Conservation (phyloP, 2,329 filamentous ascomycete species). For the Ophiostoma tasmaniense region DNA sequence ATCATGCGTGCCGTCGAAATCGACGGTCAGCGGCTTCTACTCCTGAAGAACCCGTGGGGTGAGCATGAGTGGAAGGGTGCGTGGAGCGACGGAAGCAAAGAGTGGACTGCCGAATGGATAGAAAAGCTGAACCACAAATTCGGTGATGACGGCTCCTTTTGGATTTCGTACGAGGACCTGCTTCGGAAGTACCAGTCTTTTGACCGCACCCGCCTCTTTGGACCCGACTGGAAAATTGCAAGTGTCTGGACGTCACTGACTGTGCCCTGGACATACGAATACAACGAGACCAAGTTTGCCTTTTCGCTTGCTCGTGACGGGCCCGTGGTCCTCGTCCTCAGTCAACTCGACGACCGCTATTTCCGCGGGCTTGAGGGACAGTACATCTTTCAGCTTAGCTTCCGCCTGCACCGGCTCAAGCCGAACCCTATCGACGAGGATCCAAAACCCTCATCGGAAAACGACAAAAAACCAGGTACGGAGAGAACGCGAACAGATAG, state of each 20-base stretch:
- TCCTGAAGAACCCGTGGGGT: slow-evolving; percentile 50
- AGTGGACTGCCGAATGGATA: slow-evolving; percentile 52
- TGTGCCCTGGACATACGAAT: slow-evolving; percentile 54
- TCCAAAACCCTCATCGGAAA: not conserved
- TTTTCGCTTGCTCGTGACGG: slow-evolving; percentile 48
- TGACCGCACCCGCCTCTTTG: slow-evolving; percentile 55
- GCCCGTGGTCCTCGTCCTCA: slow-evolving; percentile 50
- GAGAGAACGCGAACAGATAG: not conserved
- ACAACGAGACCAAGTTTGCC: slow-evolving; percentile 52
- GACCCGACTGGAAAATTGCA: slow-evolving; percentile 48
- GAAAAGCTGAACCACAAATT: slow-evolving; percentile 51
- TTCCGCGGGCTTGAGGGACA: slow-evolving; percentile 54
- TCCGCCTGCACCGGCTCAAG: slow-evolving; percentile 31
- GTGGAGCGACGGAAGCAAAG: slow-evolving; percentile 51
- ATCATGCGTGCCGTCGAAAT: slow-evolving; percentile 48
- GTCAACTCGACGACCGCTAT: slow-evolving; percentile 54
- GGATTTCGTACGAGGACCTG: slow-evolving; percentile 55
- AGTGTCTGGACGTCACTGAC: slow-evolving; percentile 54
- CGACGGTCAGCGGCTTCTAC: slow-evolving; percentile 44
- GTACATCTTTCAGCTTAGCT: slow-evolving; percentile 38
- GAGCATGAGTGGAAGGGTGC: slow-evolving; percentile 53
- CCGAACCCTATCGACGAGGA: slow-evolving; percentile 31
- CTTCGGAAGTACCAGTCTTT: slow-evolving; percentile 54
- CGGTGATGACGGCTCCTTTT: slow-evolving; percentile 54
- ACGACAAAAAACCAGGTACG: not conserved